These are phyloP conservation scores for Suhomyces xylopsoci DNA, from an alignment of 805 yeast species.

Conservation along the genomic window DNA sequence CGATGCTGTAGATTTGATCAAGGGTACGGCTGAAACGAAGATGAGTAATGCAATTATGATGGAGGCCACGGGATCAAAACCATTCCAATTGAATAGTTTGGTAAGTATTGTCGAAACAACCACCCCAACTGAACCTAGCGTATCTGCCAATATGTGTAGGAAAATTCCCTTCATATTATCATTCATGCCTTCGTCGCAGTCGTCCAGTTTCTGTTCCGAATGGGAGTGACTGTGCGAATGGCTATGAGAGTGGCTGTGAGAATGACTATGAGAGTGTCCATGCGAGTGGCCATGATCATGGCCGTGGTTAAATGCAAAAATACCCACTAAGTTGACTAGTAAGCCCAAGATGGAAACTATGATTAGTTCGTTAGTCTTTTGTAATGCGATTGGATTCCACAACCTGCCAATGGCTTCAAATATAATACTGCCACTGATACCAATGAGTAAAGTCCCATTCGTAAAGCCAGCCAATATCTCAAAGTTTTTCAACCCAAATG, in stretches of 20 bases:
- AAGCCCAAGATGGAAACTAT: slow-evolving; percentile 84
- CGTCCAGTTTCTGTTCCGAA: not conserved
- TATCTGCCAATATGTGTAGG: slow-evolving; percentile 90
- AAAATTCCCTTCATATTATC: slow-evolving; percentile 93
- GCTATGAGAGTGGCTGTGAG: slow-evolving; percentile 23
- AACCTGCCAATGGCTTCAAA: slow-evolving; percentile 85
- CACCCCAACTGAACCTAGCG: slow-evolving; percentile 95
- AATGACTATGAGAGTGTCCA: slow-evolving; percentile 35
- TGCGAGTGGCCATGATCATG: slow-evolving; percentile 45
- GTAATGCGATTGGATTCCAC: slow-evolving; percentile 69
- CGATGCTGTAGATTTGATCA: slow-evolving; percentile 75
- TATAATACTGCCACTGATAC: slow-evolving; percentile 84
- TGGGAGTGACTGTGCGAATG: slow-evolving; percentile 8
- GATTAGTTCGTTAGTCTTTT: slow-evolving; percentile 77
- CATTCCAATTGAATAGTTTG: slow-evolving; percentile 59
- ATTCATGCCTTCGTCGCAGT: slow-evolving; percentile 23
- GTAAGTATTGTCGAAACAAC: slow-evolving; percentile 84
- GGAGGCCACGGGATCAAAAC: slow-evolving; percentile 93
- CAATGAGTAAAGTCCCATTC: slow-evolving; percentile 83
- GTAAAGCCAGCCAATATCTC: slow-evolving; percentile 95
- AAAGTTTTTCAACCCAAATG: slow-evolving; percentile 80
- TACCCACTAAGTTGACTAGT: slow-evolving; percentile 85
- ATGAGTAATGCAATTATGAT: slow-evolving; percentile 80
- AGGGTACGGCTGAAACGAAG: slow-evolving; percentile 77
- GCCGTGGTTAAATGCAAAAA: slow-evolving; percentile 91